These are phyloP conservation scores for Beauveria asiatica DNA, from an alignment of 2,329 filamentous ascomycete species.

Conservation along the genomic window DNA sequence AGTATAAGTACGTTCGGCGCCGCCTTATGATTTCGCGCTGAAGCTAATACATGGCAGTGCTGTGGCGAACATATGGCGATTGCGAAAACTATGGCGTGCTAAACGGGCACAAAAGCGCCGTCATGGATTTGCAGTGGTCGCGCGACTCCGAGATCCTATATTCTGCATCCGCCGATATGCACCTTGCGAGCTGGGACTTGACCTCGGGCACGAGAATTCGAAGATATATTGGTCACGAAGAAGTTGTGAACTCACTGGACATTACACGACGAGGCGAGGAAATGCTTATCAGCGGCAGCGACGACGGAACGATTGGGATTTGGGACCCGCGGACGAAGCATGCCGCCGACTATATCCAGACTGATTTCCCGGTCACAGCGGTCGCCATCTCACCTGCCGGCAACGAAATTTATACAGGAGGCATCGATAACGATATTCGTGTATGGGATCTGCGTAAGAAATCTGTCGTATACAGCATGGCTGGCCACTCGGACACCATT, in stretches of 20 bases:
- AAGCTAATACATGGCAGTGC: slow-evolving; percentile 45
- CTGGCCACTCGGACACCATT: slow-evolving; percentile 85
- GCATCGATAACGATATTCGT: slow-evolving; percentile 95
- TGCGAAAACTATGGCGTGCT: slow-evolving; percentile 92
- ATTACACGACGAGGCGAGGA: slow-evolving; percentile 86
- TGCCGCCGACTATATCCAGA: slow-evolving; percentile 79
- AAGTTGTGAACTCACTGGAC: slow-evolving; percentile 89
- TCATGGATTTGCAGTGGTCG: slow-evolving; percentile 93
- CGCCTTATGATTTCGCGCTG: background rate
- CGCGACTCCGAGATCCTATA: slow-evolving; percentile 86
- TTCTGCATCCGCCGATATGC: slow-evolving; percentile 88
- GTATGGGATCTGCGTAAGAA: slow-evolving; percentile 97
- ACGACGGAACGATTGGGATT: slow-evolving; percentile 87
- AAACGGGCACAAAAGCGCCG: slow-evolving; percentile 80
- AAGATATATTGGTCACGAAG: slow-evolving; percentile 85
- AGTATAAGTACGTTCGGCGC: slow-evolving; percentile 59
- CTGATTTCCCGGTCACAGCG: slow-evolving; percentile 85
- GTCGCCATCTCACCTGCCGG: slow-evolving; percentile 88
- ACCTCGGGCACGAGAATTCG: slow-evolving; percentile 89
- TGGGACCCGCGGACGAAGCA: slow-evolving; percentile 93
- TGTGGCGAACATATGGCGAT: slow-evolving; percentile 87
- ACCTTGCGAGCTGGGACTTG: slow-evolving; percentile 89
- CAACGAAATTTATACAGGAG: slow-evolving; percentile 88
- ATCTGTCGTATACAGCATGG: slow-evolving; percentile 74
- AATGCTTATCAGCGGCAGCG: slow-evolving; percentile 79